A percentile compares a stretch with the other conserved stretches of the same genome.
These are phyloP conservation scores for Phytophthora crassamura DNA, from an alignment of 352 stramenopile species.

Conservation along the genomic window DNA sequence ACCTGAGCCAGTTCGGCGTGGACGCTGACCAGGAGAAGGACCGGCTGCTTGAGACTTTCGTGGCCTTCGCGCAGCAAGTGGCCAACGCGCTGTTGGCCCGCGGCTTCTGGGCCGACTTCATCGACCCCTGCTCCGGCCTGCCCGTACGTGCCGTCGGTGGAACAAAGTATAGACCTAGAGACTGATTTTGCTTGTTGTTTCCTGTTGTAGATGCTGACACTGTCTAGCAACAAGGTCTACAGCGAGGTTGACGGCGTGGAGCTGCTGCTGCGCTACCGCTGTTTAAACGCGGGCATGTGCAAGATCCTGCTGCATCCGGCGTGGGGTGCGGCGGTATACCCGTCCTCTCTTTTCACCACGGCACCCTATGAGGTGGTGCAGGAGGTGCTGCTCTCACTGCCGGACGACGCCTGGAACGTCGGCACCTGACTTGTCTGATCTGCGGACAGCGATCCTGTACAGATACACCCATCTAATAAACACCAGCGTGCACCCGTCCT, in stretches of 20 bases:
- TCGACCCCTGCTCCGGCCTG: slow-evolving; percentile 97
- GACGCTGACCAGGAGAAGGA: slow-evolving; percentile 96
- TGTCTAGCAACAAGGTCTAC: slow-evolving; percentile 95
- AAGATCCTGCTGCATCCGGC: slow-evolving; percentile 96
- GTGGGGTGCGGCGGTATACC: slow-evolving; percentile 96
- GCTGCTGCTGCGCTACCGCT: slow-evolving; percentile 84
- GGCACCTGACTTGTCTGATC: neutral
- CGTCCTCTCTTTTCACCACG: slow-evolving; percentile 96
- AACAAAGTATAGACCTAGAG: no score
- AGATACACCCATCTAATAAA: slow-evolving; percentile 14
- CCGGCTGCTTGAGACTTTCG: slow-evolving; percentile 95
- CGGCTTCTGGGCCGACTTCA: slow-evolving; percentile 97
- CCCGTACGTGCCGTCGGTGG: slow-evolving; percentile 56
- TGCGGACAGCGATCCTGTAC: slow-evolving; percentile 1
- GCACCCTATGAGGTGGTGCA: slow-evolving; percentile 88
- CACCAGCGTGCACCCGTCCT: slow-evolving; percentile 1
- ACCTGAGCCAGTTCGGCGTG: slow-evolving; percentile 95
- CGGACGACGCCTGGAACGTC: slow-evolving; percentile 41
- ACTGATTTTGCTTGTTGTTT: neutral
- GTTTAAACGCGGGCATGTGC: slow-evolving; percentile 93
- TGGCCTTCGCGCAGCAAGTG: slow-evolving; percentile 92
- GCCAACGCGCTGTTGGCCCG: slow-evolving; percentile 74
- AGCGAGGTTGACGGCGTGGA: slow-evolving; percentile 96
- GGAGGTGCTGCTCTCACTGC: slow-evolving; percentile 50
- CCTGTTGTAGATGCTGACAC: slow-evolving; percentile 85